Percentiles rank a stretch among this genome's conserved stretches.
These are phyloP conservation scores for Polysphondylium violaceum DNA, from an alignment of 78 protist genomes.

Conservation along the genomic window DNA sequence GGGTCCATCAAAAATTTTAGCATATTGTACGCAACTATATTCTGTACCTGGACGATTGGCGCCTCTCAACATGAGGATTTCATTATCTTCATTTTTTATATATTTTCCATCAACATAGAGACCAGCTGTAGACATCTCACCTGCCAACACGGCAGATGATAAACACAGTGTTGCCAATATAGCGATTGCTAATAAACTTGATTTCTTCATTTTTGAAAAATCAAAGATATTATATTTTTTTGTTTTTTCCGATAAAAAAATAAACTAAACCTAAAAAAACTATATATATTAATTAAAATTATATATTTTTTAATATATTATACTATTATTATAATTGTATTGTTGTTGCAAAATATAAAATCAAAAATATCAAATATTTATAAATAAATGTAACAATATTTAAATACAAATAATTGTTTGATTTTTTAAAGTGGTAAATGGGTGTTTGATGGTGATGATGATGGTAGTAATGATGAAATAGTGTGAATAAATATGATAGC, in stretches of 20 bases:
- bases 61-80: slow-evolving; percentile 43
- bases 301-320: too few relatives aligned
- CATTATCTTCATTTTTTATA: slow-evolving; percentile 21
- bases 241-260: not conserved
- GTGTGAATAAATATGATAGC: too few relatives aligned
- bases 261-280: too few relatives aligned
- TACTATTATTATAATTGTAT: too few relatives aligned
- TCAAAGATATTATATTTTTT: too few relatives aligned
- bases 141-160: not conserved
- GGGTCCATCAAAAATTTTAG: slow-evolving; percentile 66
- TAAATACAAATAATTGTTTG: too few relatives aligned
- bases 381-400: too few relatives aligned
- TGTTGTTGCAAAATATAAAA: too few relatives aligned
- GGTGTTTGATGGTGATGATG: too few relatives aligned
- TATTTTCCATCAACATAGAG: slow-evolving; percentile 34
- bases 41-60: slow-evolving; percentile 76
- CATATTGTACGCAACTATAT: slow-evolving; percentile 65
- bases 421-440: too few relatives aligned
- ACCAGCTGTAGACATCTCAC: slow-evolving; percentile 38
- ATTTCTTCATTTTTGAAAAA: not conserved
- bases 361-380: not conserved
- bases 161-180: not conserved
- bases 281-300: too few relatives aligned
- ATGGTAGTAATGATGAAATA: too few relatives aligned
- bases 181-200: not conserved